Percentiles rank a stretch among this genome's conserved stretches.
These are phyloP conservation scores for Yamadazyma scolyti DNA, from an alignment of 805 yeast genomes.

Conservation along the genomic window DNA sequence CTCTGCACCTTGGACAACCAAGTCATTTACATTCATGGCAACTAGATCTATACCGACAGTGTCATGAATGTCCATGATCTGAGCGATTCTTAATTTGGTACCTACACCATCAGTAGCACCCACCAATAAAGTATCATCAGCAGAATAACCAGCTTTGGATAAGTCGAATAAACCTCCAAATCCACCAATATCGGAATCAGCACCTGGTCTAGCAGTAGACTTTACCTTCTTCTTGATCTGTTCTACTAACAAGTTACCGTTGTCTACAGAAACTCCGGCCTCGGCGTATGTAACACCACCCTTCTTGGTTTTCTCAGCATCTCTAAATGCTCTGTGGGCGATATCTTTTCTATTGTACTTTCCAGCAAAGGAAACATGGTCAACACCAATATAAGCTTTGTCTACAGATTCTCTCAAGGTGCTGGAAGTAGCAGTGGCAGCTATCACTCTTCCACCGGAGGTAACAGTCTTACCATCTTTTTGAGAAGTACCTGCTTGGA, in stretches of 20 bases:
- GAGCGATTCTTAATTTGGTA: constrained; percentile 93
- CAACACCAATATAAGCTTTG: constrained; percentile 83
- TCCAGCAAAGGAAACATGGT: constrained; percentile 63
- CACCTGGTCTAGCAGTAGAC: constrained; percentile 92
- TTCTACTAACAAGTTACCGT: constrained; percentile 87
- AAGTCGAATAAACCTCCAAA: constrained; percentile 97
- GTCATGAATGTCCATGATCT: constrained; percentile 79
- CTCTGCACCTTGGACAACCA: constrained; percentile 98
- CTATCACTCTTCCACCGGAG: constrained; percentile 95
- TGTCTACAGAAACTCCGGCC: constrained; percentile 97
- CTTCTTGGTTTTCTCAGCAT: constrained; percentile 20
- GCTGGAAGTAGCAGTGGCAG: constrained; percentile 81
- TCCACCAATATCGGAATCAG: constrained; percentile 98
- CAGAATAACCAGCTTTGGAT: constrained; percentile 80
- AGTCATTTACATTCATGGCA: constrained; percentile 98
- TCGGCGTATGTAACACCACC: constrained; percentile 78
- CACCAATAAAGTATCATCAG: constrained; percentile 76
- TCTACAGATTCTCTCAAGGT: constrained; percentile 77
- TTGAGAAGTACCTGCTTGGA: constrained; percentile 91
- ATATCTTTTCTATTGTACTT: constrained; percentile 89
- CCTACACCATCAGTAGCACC: constrained; percentile 99
- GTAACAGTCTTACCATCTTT: constrained; percentile 65
- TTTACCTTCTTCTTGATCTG: constrained; percentile 86
- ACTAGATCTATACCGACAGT: constrained; percentile 99
- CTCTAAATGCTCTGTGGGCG: constrained; percentile 92